Conservation (phyloP, 345 rosid genomes). For the Moricandia arvensis region DNA sequence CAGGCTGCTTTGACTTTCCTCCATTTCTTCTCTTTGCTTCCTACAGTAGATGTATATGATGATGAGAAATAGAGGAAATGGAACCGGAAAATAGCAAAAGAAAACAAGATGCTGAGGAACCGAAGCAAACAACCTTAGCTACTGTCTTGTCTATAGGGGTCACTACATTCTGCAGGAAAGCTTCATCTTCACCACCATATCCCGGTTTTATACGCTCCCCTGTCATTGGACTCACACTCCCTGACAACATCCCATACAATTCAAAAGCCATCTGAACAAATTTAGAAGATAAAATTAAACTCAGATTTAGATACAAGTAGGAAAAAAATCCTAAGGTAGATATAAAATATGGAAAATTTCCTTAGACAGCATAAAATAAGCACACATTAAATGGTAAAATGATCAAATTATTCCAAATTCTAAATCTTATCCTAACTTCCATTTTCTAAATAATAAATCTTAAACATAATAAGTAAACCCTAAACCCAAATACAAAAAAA, state of each 20-base stretch:
- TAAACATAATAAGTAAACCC: too few relatives aligned
- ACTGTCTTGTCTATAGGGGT: constrained; percentile 58
- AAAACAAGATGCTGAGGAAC: constrained; percentile 9
- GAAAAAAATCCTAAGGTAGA: too few relatives aligned
- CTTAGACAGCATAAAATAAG: too few relatives aligned
- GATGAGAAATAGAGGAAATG: not conserved
- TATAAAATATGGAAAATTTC: too few relatives aligned
- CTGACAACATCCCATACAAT: constrained; percentile 63
- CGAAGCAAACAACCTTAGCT: constrained; percentile 45
- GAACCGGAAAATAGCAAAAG: not conserved
- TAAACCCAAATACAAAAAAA: too few relatives aligned
- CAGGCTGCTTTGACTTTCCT: constrained; percentile 68
- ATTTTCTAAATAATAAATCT: too few relatives aligned
- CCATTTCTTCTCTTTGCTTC: constrained; percentile 64
- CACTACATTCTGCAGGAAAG: constrained; percentile 62
- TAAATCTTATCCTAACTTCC: too few relatives aligned
- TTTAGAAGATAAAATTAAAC: constrained; percentile 12
- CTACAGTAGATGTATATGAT: constrained; percentile 32
- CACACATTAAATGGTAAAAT: too few relatives aligned
- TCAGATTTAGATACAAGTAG: too few relatives aligned
- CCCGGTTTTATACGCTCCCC: constrained; percentile 66
- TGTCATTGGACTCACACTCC: constrained; percentile 59
- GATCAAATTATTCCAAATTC: too few relatives aligned
- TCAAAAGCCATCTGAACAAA: constrained; percentile 39
- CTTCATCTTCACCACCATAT: constrained; percentile 68